Evolutionary conservation across 2,329 filamentous ascomycete species (phyloP), one percentile per base, ranked within the genome.

Genomic region (Claviceps sorghi): DNA sequence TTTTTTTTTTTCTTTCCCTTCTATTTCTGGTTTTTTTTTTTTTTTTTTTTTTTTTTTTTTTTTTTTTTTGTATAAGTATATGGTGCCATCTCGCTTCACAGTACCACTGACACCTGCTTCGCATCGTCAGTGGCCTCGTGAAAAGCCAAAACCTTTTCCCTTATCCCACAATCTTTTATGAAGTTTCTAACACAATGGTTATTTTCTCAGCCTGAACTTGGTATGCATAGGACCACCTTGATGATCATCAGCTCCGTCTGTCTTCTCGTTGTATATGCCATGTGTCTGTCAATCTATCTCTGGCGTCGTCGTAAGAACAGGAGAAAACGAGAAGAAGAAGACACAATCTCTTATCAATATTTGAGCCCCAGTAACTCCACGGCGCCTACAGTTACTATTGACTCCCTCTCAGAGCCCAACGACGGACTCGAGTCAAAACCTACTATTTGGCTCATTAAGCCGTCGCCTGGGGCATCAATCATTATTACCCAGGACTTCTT

Each of bases 201-300:
- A 11, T 26, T 26, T 43, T 43, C 40, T 30, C 48, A 65, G 63
- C 50, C 57, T 32, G 52, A 49, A 9, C 51, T 54, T 29, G 53
- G 53, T 34, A 55, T 61, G 21, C 58, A 58, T 45, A 64, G 60
- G 62, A 58, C 59, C 1, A 59, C 63, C 1, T 60, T 63, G 3
- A 59, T 66, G 7, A 56, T 62, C 21, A 61, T 67, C 13, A 61
- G 62, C 34, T 58, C 66, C 29, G 56, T 62, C 34, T 58, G 59
- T n/a, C 55, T 67, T 8, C 56, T 67, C 1, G 55, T 58, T 8
- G 44, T 66, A 17, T 67, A 67, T 51, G 58, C 57, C 36, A 30
- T 62, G 1, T 62, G 56, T n/a, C 50, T 67, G 11, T 51, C 60
- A 10, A 59, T 58, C 19, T 66, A 60, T 42, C 55, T 65, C 38